Evolutionary conservation across 129 eudicot species (phyloP).

Genomic region (Saussurea involucrata): DNA sequence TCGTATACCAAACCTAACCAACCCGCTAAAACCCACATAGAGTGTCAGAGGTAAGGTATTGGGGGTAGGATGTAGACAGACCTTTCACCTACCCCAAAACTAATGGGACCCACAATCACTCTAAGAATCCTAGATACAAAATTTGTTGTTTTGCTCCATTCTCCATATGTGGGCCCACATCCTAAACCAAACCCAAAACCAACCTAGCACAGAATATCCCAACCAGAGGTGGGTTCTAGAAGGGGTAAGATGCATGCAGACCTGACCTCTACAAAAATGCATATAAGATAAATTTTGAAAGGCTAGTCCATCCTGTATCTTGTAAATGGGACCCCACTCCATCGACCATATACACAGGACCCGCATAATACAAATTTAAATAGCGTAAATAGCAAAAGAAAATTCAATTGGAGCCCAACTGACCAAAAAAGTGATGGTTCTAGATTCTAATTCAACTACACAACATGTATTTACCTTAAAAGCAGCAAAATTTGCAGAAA

Average conservation of each 20-base stretch:
- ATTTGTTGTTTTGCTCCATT: background rate
- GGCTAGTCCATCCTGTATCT: background rate
- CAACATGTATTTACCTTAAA: conserved; percentile 42
- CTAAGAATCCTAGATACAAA: background rate
- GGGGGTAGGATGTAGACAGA: too few species aligned
- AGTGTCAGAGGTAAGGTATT: too few species aligned
- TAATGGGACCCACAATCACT: background rate
- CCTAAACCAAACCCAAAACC: background rate
- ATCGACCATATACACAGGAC: background rate
- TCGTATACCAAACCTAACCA: too few species aligned
- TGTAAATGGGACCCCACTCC: conserved; percentile 7
- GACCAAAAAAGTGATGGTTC: background rate
- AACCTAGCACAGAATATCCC: background rate
- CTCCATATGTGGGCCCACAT: background rate
- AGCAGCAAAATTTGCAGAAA: conserved; percentile 67
- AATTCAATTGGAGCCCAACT: background rate
- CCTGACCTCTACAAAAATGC: background rate
- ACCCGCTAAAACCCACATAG: too few species aligned
- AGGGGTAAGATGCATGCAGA: background rate
- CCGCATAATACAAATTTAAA: background rate
- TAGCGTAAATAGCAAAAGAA: background rate
- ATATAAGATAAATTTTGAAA: background rate
- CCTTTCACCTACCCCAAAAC: background rate
- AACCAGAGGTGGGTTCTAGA: background rate
- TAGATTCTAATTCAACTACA: background rate